Conservation (phyloP, 139 green algal genomes). For the Tetratostichococcus sp. region DNA sequence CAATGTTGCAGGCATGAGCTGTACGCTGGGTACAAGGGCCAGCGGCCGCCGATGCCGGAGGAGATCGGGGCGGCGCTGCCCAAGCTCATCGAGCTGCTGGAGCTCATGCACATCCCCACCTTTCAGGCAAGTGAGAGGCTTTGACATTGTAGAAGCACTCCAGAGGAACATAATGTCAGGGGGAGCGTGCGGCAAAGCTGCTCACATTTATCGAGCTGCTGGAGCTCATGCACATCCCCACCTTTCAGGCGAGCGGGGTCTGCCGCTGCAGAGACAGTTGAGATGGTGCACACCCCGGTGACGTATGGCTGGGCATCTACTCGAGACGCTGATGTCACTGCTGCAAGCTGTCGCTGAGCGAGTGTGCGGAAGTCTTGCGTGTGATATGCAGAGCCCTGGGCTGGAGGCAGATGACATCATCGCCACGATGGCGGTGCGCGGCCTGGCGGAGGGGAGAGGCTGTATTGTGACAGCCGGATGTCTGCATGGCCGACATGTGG, state of each 20-base stretch:
- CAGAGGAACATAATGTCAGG: too few relatives aligned
- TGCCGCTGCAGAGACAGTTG: too few relatives aligned
- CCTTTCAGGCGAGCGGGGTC: neutral
- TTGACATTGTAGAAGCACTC: too few relatives aligned
- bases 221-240: slow-evolving; percentile 1
- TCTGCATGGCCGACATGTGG: too few relatives aligned
- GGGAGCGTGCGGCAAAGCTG: too few relatives aligned
- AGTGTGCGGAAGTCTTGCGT: too few relatives aligned
- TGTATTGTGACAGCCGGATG: too few relatives aligned
- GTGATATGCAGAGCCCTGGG: neutral
- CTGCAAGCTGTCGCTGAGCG: too few relatives aligned
- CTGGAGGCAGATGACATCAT: slow-evolving; percentile 74
- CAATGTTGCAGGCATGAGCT: slow-evolving; percentile 56
- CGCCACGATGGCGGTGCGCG: slow-evolving; percentile 40
- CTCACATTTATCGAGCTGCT: slow-evolving; percentile 17
- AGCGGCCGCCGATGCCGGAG: slow-evolving; percentile 39
- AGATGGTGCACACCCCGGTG: too few relatives aligned
- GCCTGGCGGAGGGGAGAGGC: slow-evolving; percentile 17
- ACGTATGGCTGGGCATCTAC: too few relatives aligned
- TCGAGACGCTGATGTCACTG: too few relatives aligned
- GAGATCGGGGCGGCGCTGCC: slow-evolving; percentile 33
- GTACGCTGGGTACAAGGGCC: slow-evolving; percentile 60
- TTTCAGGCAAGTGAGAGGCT: neutral
- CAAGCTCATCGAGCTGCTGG: slow-evolving; percentile 32
- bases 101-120: slow-evolving; percentile 6